Base-by-base conservation (phyloP, 78 protist genomes). In the Dictyostelium citrinum region DNA sequence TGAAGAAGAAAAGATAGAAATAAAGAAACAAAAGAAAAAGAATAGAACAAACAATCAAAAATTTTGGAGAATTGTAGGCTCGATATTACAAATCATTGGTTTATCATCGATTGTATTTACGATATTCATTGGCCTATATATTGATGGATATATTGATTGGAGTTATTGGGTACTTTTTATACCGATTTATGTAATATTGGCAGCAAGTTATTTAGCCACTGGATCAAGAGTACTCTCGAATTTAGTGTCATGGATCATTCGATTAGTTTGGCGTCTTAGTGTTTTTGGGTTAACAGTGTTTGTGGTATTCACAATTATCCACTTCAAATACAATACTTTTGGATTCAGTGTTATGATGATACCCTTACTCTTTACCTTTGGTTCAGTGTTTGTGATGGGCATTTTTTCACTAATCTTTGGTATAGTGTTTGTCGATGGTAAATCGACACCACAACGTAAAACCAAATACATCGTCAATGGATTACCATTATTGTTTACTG, bases 401-500 rank as follows among this genome's bases (percentile, higher is more conserved):
- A 20, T 88, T 12, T 58, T 33, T 8, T 61, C 85, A 7, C 22
- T 88, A 9, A 1, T 88, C 20, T 68, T 22, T 68, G 93, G 85
- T 29, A 8, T 43, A 10, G 20, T 55, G 10, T 29, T 58, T 14
- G 64, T 20, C 4, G 39, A 55, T 22, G 20, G 33, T 24, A 46
- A n/a, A 31, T 27, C 35, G 31, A 31, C 39, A 70, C 84, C 84
- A 29, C 45, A 49, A 35, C 61, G 84, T 9, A 85, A 85, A 11
- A 67, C 51, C 45, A 76, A 88, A 35, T 78, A 88, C 22, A 67
- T 88, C 8, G 45, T 88, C 41, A 72, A 77, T 46, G 93, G 93
- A 2, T 14, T 67, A 12, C 84, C 85, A 31, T 16, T 88, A 78
- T 31, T 88, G 17, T 68, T 88, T 45, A 33, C 35, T 9, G 93